Conservation (phyloP, 257 asterid species). For the Catharanthus roseus region DNA sequence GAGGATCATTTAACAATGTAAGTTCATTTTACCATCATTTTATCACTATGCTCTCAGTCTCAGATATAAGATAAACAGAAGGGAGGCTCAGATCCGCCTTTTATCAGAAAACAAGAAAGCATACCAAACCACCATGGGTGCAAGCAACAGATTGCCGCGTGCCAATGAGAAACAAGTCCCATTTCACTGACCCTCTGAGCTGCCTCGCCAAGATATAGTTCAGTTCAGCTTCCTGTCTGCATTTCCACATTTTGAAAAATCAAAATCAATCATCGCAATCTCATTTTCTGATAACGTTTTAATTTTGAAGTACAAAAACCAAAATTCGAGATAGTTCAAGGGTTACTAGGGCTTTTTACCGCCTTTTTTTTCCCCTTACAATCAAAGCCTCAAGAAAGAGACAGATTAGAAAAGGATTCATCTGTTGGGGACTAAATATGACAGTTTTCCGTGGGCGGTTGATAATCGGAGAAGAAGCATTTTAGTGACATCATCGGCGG, state of each 20-base stretch:
- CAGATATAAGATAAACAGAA: not conserved
- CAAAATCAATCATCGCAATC: conserved; percentile 15
- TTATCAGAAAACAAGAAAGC: conserved; percentile 8
- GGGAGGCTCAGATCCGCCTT: conserved; percentile 26
- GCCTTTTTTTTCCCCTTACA: no score
- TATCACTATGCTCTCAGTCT: no score
- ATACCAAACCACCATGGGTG: conserved; percentile 17
- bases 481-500: conserved; percentile 23
- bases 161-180: not conserved
- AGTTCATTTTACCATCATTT: not conserved
- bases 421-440: not conserved
- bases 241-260: no score
- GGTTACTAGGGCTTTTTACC: no score
- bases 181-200: conserved; percentile 11
- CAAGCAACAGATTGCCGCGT: conserved; percentile 5
- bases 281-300: not conserved
- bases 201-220: conserved; percentile 21
- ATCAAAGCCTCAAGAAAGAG: no score
- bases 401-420: not conserved
- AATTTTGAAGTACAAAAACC: no score
- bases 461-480: not conserved
- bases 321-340: no score
- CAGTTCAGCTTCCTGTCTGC: conserved; percentile 4
- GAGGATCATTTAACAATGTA: not conserved
- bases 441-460: conserved; percentile 3